Evolutionary conservation across 192 early-diverging fungal genomes (phyloP).

Genomic region (Podila clonocystis): DNA sequence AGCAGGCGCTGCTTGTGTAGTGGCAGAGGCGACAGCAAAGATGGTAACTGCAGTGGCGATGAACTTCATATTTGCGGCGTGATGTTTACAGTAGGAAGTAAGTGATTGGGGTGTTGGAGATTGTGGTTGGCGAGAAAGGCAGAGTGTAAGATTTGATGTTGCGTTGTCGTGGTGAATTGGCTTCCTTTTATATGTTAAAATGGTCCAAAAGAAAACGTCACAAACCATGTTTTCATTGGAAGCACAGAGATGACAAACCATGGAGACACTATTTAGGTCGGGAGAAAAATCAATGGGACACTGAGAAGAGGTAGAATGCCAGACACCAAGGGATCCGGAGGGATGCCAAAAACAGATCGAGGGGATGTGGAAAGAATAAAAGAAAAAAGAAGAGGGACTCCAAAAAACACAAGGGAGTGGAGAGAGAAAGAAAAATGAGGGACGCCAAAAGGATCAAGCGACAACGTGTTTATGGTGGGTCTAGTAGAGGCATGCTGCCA

Average conservation of each 20-base stretch:
- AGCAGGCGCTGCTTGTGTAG: conserved; percentile 10
- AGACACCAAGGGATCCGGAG: not conserved
- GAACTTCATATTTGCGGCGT: conserved; percentile 22
- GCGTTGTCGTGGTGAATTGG: not conserved
- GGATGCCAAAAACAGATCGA: too few species aligned
- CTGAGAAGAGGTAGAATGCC: not conserved
- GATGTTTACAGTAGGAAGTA: too few species aligned
- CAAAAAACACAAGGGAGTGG: too few species aligned
- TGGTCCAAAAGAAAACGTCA: not conserved
- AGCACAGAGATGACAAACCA: not conserved
- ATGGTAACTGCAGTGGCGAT: conserved; percentile 11
- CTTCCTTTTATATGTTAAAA: conserved; percentile 4
- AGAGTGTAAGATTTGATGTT: conserved; percentile 6
- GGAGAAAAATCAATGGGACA: conserved; percentile 6
- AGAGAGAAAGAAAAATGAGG: too few species aligned
- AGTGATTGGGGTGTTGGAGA: not conserved
- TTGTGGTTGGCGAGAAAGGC: conserved; percentile 6
- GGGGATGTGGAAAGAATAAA: too few species aligned
- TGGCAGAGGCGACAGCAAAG: conserved; percentile 2
- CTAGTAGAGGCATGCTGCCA: too few species aligned
- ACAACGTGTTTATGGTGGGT: too few species aligned
- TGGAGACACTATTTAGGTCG: conserved; percentile 7
- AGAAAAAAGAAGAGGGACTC: too few species aligned
- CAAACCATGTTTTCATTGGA: conserved; percentile 1
- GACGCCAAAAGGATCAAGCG: too few species aligned